A percentile compares a stretch with the other conserved stretches of the same genome.
Conservation (phyloP, 2,329 filamentous ascomycete genomes). For the Elsinoe arachidis region DNA sequence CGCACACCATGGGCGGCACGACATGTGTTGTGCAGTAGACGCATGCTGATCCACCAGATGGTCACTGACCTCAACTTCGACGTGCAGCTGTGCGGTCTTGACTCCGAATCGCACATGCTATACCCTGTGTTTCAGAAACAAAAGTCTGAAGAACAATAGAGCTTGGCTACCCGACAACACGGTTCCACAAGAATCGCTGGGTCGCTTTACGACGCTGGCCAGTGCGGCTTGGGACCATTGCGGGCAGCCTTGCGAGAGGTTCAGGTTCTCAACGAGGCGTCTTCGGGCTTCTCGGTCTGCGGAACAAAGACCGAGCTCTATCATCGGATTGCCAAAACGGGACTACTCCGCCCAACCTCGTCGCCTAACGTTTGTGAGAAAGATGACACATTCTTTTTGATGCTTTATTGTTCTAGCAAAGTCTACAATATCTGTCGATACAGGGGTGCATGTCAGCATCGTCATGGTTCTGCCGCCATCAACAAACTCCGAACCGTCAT, state of each 20-base stretch:
- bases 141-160: not conserved
- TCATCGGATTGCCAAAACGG: not conserved
- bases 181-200: not conserved
- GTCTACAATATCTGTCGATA: not conserved
- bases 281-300: not conserved
- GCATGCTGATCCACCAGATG: not conserved
- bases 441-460: slow-evolving; percentile 6
- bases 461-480: not conserved
- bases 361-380: not conserved
- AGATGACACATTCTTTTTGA: not conserved
- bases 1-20: slow-evolving; percentile 5
- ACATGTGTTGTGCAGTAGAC: not conserved
- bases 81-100: too few relatives aligned
- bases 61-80: not conserved
- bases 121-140: not conserved
- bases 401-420: not conserved
- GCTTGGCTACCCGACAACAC: not conserved
- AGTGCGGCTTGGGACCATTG: not conserved
- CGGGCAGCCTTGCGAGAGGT: slow-evolving; percentile 8
- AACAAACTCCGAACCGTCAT: not conserved
- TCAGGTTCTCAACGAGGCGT: not conserved
- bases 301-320: not conserved
- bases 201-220: not conserved
- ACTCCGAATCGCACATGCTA: too few relatives aligned
- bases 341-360: not conserved